Percentiles rank a stretch among this genome's conserved stretches.
These are phyloP conservation scores for Carex kokanica DNA, from an alignment of 176 grass and related monocot species.

Conservation along the genomic window DNA sequence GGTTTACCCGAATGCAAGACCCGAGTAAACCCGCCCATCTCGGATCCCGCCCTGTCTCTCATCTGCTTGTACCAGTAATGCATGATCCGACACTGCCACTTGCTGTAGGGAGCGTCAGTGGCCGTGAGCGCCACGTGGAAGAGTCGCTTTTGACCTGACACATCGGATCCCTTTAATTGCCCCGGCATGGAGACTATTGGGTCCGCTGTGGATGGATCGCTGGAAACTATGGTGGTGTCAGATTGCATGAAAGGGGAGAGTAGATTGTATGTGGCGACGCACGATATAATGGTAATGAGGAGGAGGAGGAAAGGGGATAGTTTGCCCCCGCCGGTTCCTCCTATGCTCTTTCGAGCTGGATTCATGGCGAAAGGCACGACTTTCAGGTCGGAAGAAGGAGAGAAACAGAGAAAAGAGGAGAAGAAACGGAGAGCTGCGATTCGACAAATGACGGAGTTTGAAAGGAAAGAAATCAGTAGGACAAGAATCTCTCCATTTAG, in stretches of 20 bases:
- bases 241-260: slow-evolving; percentile 42
- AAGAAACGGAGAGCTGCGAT: neutral
- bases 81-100: slow-evolving; percentile 96
- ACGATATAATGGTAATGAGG: slow-evolving; percentile 48
- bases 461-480: neutral
- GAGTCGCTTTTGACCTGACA: slow-evolving; percentile 41
- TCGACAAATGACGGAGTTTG: neutral
- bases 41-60: slow-evolving; percentile 50
- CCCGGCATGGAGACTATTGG: slow-evolving; percentile 12
- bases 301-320: slow-evolving; percentile 42
- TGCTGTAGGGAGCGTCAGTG: slow-evolving; percentile 84
- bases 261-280: slow-evolving; percentile 86
- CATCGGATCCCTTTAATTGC: slow-evolving; percentile 2
- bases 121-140: slow-evolving; percentile 94
- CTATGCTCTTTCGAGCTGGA: slow-evolving; percentile 32
- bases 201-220: slow-evolving; percentile 21
- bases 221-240: slow-evolving; percentile 27
- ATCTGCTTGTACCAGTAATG: slow-evolving; percentile 93
- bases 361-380: slow-evolving; percentile 14
- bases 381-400: neutral
- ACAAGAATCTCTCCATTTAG: neutral
- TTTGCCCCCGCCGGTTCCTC: slow-evolving; percentile 48
- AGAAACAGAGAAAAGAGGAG: neutral
- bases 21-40: slow-evolving; percentile 96
- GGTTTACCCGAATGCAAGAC: slow-evolving; percentile 85